These are phyloP conservation scores for Pyricularia sp. DNA, from an alignment of 2,329 filamentous ascomycete genomes.

Conservation along the genomic window DNA sequence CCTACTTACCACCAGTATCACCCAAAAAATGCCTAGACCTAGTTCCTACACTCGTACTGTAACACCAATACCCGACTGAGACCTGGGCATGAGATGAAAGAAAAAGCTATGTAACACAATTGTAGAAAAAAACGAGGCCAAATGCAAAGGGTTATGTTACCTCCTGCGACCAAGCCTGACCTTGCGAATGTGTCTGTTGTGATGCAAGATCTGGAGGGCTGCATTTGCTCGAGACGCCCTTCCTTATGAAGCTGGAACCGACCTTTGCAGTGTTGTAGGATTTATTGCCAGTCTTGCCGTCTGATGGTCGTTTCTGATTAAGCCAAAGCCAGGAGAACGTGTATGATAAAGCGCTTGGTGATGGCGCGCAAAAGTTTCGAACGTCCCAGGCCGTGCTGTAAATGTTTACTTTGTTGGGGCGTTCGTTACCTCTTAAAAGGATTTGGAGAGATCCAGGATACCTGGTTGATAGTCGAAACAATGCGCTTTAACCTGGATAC, in stretches of 20 bases:
- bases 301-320: not conserved
- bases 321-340: not conserved
- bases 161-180: not conserved
- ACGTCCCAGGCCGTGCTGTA: not conserved
- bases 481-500: not conserved
- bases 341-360: not conserved
- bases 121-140: slow-evolving; percentile 1
- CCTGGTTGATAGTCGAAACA: not conserved
- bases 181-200: not conserved
- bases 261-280: not conserved
- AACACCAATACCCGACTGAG: not conserved
- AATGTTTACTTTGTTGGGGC: not conserved
- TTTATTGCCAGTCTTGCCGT: not conserved
- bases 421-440: not conserved
- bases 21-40: not conserved
- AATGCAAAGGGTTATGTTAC: not conserved
- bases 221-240: not conserved
- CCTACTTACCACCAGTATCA: not conserved
- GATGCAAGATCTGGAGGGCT: not conserved
- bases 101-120: not conserved
- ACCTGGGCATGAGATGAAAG: not conserved
- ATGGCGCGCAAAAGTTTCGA: not conserved
- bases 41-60: not conserved
- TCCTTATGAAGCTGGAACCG: not conserved
- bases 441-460: not conserved